Conservation (phyloP, 31 red algal genomes). For the Asparagopsis taxiformis region DNA sequence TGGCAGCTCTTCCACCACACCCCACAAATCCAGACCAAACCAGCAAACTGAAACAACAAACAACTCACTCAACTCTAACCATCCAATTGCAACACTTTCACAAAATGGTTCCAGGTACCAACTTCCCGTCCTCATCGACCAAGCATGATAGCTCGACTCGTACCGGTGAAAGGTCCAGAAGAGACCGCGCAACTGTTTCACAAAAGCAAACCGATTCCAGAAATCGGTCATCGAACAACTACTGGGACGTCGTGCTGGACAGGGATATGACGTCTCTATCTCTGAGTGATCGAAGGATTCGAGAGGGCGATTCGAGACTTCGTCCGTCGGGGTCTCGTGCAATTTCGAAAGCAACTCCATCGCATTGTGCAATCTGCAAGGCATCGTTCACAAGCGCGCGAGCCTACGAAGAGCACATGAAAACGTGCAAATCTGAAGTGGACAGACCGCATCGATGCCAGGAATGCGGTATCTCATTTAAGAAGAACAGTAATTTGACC, state of each 20-base stretch:
- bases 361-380: neutral
- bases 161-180: neutral
- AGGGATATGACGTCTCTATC: neutral
- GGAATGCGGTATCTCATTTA: slow-evolving; percentile 58
- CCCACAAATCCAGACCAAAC: too few species aligned
- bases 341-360: neutral
- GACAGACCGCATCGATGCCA: slow-evolving; percentile 63
- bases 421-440: neutral
- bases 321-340: neutral
- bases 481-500: slow-evolving; percentile 67
- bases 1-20: too few species aligned
- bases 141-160: neutral
- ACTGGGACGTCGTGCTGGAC: neutral
- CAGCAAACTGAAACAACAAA: too few species aligned
- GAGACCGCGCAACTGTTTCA: neutral
- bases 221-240: neutral
- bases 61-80: too few species aligned
- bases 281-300: neutral
- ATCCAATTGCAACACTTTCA: too few species aligned
- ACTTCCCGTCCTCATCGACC: neutral
- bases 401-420: neutral
- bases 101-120: neutral
- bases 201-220: neutral
- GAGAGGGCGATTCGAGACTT: neutral
- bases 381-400: neutral